phyloP scores from a whole-genome alignment of 2,329 filamentous ascomycete genomes.

The Penicillium sp. region DNA sequence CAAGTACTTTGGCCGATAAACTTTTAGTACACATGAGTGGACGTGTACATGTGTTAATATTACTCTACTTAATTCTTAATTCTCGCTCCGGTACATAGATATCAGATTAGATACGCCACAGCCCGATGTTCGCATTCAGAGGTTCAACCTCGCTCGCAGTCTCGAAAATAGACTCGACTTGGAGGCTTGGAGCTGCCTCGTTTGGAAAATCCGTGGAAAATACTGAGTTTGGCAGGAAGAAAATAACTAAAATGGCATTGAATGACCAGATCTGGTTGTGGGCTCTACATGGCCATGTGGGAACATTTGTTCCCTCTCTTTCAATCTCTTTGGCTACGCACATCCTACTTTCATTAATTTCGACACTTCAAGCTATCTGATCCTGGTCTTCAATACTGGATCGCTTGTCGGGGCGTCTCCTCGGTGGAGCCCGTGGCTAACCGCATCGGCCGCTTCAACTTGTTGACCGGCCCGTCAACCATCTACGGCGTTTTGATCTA shows the following conservation, averaged over 20 bases:
- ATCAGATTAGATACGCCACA: neutral
- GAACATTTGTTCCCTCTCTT: neutral
- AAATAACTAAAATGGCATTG: too few relatives aligned
- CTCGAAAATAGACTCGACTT: neutral
- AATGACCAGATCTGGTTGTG: neutral
- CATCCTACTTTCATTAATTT: constrained; percentile 10
- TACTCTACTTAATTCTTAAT: neutral
- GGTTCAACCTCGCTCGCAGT: too few relatives aligned
- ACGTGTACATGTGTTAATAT: neutral
- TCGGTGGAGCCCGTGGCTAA: constrained; percentile 37
- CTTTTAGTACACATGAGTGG: too few relatives aligned
- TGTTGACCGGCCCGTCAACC: constrained; percentile 26
- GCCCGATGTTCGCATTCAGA: neutral
- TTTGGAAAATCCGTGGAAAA: too few relatives aligned
- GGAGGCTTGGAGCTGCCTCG: neutral
- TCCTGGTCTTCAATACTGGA: constrained; percentile 34
- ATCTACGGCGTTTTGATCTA: constrained; percentile 18
- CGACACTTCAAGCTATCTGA: constrained; percentile 28
- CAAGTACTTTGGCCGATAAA: constrained; percentile 44
- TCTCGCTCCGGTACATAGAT: too few relatives aligned
- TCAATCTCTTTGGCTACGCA: constrained; percentile 21
- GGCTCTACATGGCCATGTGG: neutral
- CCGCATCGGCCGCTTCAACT: constrained; percentile 36
- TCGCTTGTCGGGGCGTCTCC: constrained; percentile 35
- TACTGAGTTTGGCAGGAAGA: neutral